Conservation (phyloP, 1,284 basidiomycete species). For the Uromyces viciae-fabae region DNA sequence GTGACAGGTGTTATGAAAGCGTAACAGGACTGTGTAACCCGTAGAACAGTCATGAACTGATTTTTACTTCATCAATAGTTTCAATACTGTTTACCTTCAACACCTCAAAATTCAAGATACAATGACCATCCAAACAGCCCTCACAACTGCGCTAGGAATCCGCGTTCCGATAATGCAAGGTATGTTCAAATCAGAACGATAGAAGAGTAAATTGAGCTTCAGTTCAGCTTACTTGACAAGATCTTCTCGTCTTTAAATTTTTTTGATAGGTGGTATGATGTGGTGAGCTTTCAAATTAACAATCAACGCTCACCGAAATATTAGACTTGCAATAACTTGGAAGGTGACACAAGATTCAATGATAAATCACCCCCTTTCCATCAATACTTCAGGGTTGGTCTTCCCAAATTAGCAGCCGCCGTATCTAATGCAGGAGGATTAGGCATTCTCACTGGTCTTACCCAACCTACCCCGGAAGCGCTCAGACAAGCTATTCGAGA, state of each 20-base stretch:
- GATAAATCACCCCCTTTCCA: neutral
- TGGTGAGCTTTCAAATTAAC: too few species aligned
- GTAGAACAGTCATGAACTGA: too few species aligned
- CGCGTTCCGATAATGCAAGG: conserved; percentile 52
- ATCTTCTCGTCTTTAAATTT: neutral
- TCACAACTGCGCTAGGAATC: conserved; percentile 56
- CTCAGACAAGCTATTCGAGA: conserved; percentile 78
- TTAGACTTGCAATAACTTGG: neutral
- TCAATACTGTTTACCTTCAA: too few species aligned
- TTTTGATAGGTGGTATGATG: conserved; percentile 48
- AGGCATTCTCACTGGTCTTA: conserved; percentile 79
- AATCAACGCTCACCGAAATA: too few species aligned
- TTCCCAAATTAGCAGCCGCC: conserved; percentile 69
- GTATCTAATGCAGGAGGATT: conserved; percentile 82
- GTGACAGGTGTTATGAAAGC: too few species aligned
- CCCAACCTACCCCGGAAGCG: conserved; percentile 79
- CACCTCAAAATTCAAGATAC: neutral
- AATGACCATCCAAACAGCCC: conserved; percentile 53
- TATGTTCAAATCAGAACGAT: neutral
- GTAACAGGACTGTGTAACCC: too few species aligned
- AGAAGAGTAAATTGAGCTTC: too few species aligned
- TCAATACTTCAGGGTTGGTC: conserved; percentile 65
- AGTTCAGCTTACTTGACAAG: neutral
- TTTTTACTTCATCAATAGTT: too few species aligned
- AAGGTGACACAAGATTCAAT: neutral